These are phyloP conservation scores for Corchorus capsularis DNA, from an alignment of 345 rosid species.

Conservation along the genomic window DNA sequence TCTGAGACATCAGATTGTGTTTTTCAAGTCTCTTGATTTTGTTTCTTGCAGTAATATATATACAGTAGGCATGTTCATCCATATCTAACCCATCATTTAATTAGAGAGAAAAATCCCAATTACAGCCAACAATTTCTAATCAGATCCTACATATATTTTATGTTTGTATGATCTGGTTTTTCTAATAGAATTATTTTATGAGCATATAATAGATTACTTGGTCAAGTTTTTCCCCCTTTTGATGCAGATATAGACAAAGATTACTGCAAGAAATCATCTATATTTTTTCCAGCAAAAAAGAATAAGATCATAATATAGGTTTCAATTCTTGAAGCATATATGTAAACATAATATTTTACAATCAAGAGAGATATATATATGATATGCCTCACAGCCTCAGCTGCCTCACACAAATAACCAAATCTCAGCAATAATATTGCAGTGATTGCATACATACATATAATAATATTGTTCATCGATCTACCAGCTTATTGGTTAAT, in stretches of 20 bases:
- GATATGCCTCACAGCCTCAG: background rate
- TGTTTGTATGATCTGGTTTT: background rate
- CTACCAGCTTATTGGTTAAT: background rate
- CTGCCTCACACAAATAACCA: background rate
- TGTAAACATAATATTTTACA: too few species aligned
- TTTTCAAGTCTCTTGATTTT: background rate
- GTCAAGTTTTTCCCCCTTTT: too few species aligned
- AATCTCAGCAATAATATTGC: constrained; percentile 3
- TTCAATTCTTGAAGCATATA: too few species aligned
- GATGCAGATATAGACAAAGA: background rate
- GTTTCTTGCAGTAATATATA: too few species aligned
- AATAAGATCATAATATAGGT: too few species aligned
- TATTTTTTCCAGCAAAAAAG: too few species aligned
- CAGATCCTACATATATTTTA: background rate
- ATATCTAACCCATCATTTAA: background rate
- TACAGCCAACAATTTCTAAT: background rate
- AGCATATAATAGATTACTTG: too few species aligned
- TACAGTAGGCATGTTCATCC: too few species aligned
- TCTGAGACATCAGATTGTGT: background rate
- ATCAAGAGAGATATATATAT: too few species aligned
- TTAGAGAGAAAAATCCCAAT: background rate
- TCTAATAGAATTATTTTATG: too few species aligned
- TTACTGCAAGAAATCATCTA: too few species aligned
- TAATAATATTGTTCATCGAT: background rate
- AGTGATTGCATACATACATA: background rate